phyloP scores from a whole-genome alignment of 1,139 yeast species.

The Suhomyces panamericanus region DNA sequence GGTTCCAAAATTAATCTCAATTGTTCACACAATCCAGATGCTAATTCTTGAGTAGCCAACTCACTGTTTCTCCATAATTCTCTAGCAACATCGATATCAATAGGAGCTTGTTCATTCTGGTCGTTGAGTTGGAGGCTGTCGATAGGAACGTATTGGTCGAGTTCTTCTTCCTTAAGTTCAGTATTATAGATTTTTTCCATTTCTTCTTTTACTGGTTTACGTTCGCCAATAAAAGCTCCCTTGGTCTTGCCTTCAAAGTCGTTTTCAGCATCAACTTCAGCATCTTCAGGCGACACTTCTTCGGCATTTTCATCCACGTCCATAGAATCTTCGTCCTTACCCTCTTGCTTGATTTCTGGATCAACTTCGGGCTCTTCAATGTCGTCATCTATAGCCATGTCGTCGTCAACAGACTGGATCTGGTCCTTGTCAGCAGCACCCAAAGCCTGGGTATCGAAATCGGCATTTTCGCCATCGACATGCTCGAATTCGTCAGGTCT shows the following conservation, averaged over 20 bases:
- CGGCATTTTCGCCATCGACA: constrained; percentile 77
- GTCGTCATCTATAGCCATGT: constrained; percentile 82
- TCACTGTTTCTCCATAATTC: constrained; percentile 84
- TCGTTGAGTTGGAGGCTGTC: constrained; percentile 27
- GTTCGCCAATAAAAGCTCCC: constrained; percentile 54
- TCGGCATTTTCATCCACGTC: constrained; percentile 25
- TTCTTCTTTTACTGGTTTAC: constrained; percentile 33
- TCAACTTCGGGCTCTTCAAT: constrained; percentile 20
- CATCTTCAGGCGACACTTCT: constrained; percentile 22
- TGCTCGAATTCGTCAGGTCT: constrained; percentile 91
- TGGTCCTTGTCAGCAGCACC: constrained; percentile 89
- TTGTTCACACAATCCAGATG: constrained; percentile 89
- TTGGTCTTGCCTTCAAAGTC: constrained; percentile 55
- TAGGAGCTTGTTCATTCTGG: constrained; percentile 37
- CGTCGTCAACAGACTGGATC: constrained; percentile 74
- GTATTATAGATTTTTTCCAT: constrained; percentile 23
- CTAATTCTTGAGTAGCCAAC: constrained; percentile 77
- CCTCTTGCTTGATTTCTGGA: constrained; percentile 20
- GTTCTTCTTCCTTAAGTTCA: constrained; percentile 28
- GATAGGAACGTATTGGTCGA: constrained; percentile 31
- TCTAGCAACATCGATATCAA: constrained; percentile 66
- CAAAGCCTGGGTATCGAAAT: constrained; percentile 81
- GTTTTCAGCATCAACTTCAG: constrained; percentile 34
- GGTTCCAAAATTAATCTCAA: constrained; percentile 91
- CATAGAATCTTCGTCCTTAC: constrained; percentile 21